Evolutionary conservation across 1,284 basidiomycete species (phyloP).

Genomic region (Puccinia horiana): DNA sequence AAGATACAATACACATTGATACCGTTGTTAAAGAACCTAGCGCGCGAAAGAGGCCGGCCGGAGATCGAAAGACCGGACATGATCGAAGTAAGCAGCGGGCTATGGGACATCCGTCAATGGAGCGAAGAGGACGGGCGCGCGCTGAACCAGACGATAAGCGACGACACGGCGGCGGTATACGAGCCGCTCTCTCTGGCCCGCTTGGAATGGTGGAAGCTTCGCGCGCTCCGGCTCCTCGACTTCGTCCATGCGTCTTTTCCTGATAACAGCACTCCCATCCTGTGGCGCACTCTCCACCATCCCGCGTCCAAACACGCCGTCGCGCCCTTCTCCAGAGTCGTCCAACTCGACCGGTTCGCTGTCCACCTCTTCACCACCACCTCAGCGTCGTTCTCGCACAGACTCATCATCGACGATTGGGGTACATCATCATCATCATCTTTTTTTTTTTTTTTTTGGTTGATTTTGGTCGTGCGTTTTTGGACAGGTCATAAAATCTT

Average conservation of each 20-base stretch:
- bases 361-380: not conserved
- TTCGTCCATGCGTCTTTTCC: not conserved
- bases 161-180: not conserved
- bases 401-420: conserved; percentile 33
- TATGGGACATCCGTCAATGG: conserved; percentile 48
- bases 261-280: not conserved
- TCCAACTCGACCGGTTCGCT: conserved; percentile 37
- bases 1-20: conserved; percentile 5
- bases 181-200: not conserved
- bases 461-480: not conserved
- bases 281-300: conserved; percentile 37
- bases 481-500: conserved; percentile 27
- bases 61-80: conserved; percentile 13
- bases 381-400: not conserved
- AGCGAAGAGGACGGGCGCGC: conserved; percentile 15
- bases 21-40: conserved; percentile 12
- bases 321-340: conserved; percentile 27
- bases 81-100: conserved; percentile 15
- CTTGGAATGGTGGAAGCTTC: conserved; percentile 21
- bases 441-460: not conserved
- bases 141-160: not conserved
- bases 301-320: not conserved
- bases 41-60: not conserved
- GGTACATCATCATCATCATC: too few relatives aligned
- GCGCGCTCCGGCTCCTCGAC: not conserved